A percentile compares a stretch with the other conserved stretches of the same genome.
Evolutionary conservation across 2,329 filamentous ascomycete genomes (phyloP).

Genomic region (Colletotrichum limetticola): DNA sequence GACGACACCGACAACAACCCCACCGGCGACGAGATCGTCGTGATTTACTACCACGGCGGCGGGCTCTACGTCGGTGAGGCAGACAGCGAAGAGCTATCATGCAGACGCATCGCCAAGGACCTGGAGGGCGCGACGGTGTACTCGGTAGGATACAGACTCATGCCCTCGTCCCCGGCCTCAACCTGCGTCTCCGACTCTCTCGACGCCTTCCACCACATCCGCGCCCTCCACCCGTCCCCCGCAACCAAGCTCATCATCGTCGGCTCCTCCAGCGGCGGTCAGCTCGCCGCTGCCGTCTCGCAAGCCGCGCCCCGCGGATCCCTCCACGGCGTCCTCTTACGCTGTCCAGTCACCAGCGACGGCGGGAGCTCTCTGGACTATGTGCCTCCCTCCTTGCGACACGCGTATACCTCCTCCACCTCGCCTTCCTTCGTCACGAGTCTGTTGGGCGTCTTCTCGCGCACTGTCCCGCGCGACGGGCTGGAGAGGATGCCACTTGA

Average conservation of each 20-base stretch:
- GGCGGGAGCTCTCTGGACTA: slow-evolving; percentile 48
- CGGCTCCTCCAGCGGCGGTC: slow-evolving; percentile 60
- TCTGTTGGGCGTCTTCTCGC: slow-evolving; percentile 45
- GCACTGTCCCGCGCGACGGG: slow-evolving; percentile 51
- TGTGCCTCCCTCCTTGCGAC: slow-evolving; percentile 48
- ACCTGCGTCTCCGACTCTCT: slow-evolving; percentile 55
- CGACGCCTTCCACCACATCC: slow-evolving; percentile 46
- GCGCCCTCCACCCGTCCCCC: slow-evolving; percentile 16
- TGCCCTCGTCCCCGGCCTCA: slow-evolving; percentile 51
- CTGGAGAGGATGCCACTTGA: slow-evolving; percentile 55
- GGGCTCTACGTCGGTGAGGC: slow-evolving; percentile 59
- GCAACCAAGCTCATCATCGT: slow-evolving; percentile 46
- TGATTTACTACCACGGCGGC: slow-evolving; percentile 61
- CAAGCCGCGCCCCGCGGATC: slow-evolving; percentile 42
- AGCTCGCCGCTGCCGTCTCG: slow-evolving; percentile 57
- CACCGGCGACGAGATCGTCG: slow-evolving; percentile 38
- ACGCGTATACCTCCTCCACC: slow-evolving; percentile 51
- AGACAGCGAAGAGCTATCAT: slow-evolving; percentile 60
- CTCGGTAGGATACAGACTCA: slow-evolving; percentile 58
- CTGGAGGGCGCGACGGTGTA: slow-evolving; percentile 48
- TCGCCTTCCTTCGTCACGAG: slow-evolving; percentile 50
- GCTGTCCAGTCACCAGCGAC: slow-evolving; percentile 60
- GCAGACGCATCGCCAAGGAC: slow-evolving; percentile 51
- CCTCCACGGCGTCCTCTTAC: slow-evolving; percentile 55
- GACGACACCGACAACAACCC: neutral